A percentile compares a stretch with the other conserved stretches of the same genome.
These are phyloP conservation scores for Trichophyton schoenleinii DNA, from an alignment of 2,329 filamentous ascomycete genomes.

Conservation along the genomic window DNA sequence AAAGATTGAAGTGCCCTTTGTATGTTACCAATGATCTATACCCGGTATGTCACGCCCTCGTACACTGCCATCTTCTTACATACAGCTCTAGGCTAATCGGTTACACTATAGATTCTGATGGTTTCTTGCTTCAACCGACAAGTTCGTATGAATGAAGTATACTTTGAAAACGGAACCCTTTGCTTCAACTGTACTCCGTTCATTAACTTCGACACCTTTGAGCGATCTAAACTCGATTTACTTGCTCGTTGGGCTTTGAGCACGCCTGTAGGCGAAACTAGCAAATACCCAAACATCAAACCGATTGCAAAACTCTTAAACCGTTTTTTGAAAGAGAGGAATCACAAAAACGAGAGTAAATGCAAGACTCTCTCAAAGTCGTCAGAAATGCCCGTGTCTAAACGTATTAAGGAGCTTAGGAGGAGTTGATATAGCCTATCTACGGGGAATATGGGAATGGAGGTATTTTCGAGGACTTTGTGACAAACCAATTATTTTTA, in stretches of 20 bases:
- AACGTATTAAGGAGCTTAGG: not conserved
- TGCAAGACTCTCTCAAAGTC: too few relatives aligned
- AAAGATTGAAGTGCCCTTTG: not conserved
- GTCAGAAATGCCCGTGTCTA: not conserved
- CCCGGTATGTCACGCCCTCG: not conserved
- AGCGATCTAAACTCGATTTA: not conserved
- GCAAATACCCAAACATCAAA: not conserved
- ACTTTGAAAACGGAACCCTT: not conserved
- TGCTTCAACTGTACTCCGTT: not conserved
- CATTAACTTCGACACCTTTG: not conserved
- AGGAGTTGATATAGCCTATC: not conserved
- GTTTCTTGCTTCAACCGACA: not conserved
- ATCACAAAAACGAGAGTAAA: not conserved
- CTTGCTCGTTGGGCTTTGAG: not conserved
- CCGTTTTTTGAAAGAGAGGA: not conserved
- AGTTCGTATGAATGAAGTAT: not conserved
- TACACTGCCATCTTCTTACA: not conserved
- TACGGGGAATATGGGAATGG: not conserved
- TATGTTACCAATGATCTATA: not conserved
- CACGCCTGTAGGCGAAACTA: not conserved
- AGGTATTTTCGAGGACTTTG: not conserved
- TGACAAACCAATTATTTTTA: not conserved
- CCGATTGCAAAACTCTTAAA: not conserved
- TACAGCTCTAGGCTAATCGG: not conserved
- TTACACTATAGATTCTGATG: not conserved